Base-by-base conservation (phyloP, 768 basidiomycete species). In the Leccinum longicurvipes region DNA sequence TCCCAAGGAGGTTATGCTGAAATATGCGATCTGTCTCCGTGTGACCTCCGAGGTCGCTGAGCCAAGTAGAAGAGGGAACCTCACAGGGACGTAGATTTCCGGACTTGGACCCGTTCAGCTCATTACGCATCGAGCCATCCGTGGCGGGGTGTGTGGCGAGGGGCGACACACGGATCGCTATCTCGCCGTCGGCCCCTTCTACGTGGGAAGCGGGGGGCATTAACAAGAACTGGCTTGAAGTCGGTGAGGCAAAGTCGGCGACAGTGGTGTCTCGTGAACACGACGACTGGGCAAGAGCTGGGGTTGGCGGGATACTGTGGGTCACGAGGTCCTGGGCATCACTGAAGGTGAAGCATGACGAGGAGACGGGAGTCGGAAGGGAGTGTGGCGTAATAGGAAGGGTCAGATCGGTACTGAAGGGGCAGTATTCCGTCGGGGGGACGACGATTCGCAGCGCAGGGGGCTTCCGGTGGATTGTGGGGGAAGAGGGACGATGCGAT, bases 371-470 rank as follows among this genome's bases (percentile, higher is more conserved):
- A 23, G 64, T 60, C 27, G 62, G 58, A 55, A 72, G 64, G 47
- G 62, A 60, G 39, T 55, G 61, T 10, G 69, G 65, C 8, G 67
- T 65, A 17, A 64, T 61, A 42, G 70, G 70, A 56, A 69, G 60
- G 5, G 61, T 67, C n/a, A 72, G 58, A 45, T 72, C 63, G 17
- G 67, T 69, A 36, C 67, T 63, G 53, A 69, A 70, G n/a, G 69
- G 69, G 56, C 67, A 72, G 50, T 70, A 70, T 57, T 72, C 70
- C 28, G 71, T 63, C 15, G 69, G 67, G 14, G 71, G 71, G 48
- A 71, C 64, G 23, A 67, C 53, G 63, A 70, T 71, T 62, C 69
- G 69, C 60, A 70, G 48, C 6, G 66, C 56, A 31, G 53, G 44
- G 4, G 55, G 57, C 55, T 59, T 70, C 63, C 51, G 39, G 19